Evolutionary conservation across 2,329 filamentous ascomycete species (phyloP).

Genomic region (Ascochyta koolunga): DNA sequence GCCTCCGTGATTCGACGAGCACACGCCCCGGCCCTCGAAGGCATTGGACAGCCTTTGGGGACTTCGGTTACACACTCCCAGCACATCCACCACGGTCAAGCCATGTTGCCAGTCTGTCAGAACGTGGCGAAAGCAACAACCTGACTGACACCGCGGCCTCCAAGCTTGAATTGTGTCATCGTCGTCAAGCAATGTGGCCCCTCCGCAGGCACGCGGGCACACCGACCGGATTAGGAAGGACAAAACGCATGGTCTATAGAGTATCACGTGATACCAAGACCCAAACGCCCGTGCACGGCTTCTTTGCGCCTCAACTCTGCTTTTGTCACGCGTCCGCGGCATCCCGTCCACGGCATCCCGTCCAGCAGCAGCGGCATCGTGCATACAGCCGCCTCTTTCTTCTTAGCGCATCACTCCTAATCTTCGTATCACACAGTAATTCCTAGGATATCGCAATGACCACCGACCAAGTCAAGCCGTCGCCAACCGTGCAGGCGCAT

Average conservation of each 20-base stretch:
- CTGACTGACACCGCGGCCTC: constrained; percentile 6
- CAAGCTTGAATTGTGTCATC: constrained; percentile 1
- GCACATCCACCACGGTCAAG: not conserved
- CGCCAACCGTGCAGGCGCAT: constrained; percentile 17
- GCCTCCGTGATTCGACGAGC: constrained; percentile 5
- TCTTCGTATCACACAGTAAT: constrained; percentile 19
- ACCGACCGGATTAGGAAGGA: constrained; percentile 11
- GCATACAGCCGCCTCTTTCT: constrained; percentile 23
- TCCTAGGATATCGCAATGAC: constrained; percentile 22
- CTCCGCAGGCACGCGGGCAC: not conserved
- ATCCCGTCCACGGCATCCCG: constrained; percentile 9
- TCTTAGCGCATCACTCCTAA: constrained; percentile 25
- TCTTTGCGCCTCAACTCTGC: constrained; percentile 7
- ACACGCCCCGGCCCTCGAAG: not conserved
- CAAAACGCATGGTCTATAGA: not conserved
- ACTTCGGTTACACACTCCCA: constrained; percentile 1
- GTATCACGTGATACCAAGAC: constrained; percentile 15
- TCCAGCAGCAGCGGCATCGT: constrained; percentile 19
- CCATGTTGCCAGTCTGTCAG: constrained; percentile 2
- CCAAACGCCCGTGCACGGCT: constrained; percentile 8
- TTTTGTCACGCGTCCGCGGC: constrained; percentile 7
- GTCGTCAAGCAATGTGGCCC: constrained; percentile 5
- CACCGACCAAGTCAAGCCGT: constrained; percentile 20
- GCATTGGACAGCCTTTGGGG: not conserved
- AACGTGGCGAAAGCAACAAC: not conserved